phyloP scores from a whole-genome alignment of 2,329 filamentous ascomycete genomes.

The Didymella keratinophila region DNA sequence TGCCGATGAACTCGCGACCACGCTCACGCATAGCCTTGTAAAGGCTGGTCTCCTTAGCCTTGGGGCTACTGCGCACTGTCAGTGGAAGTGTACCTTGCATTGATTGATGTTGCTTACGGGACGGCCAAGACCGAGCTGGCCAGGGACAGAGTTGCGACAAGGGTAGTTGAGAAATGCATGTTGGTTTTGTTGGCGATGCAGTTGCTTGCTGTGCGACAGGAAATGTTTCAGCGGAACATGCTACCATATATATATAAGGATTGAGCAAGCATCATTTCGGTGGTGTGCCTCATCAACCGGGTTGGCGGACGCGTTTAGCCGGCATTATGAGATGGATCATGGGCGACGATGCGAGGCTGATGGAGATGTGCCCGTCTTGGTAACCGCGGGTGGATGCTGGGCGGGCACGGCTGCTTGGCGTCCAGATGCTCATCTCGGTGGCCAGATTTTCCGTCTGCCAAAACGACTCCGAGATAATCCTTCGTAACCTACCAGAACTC shows the following conservation, averaged over 20 bases:
- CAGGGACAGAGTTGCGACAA: slow-evolving; percentile 35
- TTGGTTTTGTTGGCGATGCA: slow-evolving; percentile 7
- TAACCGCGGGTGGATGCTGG: slow-evolving; percentile 17
- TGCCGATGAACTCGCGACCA: slow-evolving; percentile 36
- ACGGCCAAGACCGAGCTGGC: slow-evolving; percentile 33
- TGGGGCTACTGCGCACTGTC: slow-evolving; percentile 1
- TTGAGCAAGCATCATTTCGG: slow-evolving; percentile 1
- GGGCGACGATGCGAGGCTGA: slow-evolving; percentile 2
- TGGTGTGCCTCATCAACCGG: slow-evolving; percentile 17
- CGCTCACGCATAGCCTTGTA: slow-evolving; percentile 38
- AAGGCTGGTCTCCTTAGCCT: slow-evolving; percentile 31
- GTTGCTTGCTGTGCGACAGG: slow-evolving; percentile 7
- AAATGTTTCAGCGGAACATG: slow-evolving; percentile 2
- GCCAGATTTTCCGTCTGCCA: not conserved
- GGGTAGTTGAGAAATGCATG: slow-evolving; percentile 39
- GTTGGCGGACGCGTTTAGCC: slow-evolving; percentile 25
- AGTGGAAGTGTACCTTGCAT: not conserved
- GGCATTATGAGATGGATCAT: slow-evolving; percentile 6
- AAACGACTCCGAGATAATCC: not conserved
- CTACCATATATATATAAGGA: slow-evolving; percentile 14
- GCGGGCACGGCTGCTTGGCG: slow-evolving; percentile 13
- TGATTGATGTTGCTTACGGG: slow-evolving; percentile 10
- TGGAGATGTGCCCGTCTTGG: slow-evolving; percentile 13
- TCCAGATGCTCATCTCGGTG: not conserved
- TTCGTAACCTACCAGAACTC: not conserved